Percentiles rank a stretch among this genome's conserved stretches.
These are phyloP conservation scores for Fusarium virguliforme DNA, from an alignment of 2,329 filamentous ascomycete species.

Conservation along the genomic window DNA sequence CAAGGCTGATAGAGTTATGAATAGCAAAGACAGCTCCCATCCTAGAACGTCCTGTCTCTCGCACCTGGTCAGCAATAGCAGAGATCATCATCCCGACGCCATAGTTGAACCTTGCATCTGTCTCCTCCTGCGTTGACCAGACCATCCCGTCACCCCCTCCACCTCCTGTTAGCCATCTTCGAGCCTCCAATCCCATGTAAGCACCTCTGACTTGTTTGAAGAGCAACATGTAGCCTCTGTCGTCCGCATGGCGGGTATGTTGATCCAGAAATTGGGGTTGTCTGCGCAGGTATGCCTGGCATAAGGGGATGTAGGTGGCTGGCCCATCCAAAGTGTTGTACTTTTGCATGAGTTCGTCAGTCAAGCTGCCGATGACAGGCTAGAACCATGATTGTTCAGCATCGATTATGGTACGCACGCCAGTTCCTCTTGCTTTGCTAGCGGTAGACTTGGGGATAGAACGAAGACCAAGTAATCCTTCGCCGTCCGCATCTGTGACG, in stretches of 20 bases:
- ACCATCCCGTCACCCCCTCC: conserved; percentile 24
- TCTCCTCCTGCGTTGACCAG: conserved; percentile 29
- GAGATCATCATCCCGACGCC: conserved; percentile 33
- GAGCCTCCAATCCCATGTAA: conserved; percentile 34
- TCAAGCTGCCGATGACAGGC: conserved; percentile 41
- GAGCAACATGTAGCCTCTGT: conserved; percentile 43
- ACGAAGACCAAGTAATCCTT: conserved; percentile 29
- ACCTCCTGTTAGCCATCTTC: conserved; percentile 31
- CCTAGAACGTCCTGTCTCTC: conserved; percentile 19
- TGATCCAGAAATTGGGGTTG: conserved; percentile 45
- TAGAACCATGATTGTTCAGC: conserved; percentile 46
- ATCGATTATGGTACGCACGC: conserved; percentile 45
- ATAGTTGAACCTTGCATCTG: conserved; percentile 35
- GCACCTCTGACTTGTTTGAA: conserved; percentile 37
- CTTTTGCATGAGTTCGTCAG: conserved; percentile 46
- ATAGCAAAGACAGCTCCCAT: conserved; percentile 35
- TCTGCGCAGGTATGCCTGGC: conserved; percentile 43
- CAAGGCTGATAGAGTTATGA: conserved; percentile 34
- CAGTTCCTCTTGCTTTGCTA: conserved; percentile 35
- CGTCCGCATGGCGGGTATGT: conserved; percentile 40
- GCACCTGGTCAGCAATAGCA: conserved; percentile 21
- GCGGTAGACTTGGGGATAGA: conserved; percentile 36
- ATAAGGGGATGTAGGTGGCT: conserved; percentile 44
- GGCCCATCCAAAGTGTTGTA: conserved; percentile 41
- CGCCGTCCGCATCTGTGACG: conserved; percentile 33